Conservation (phyloP, 2,329 filamentous ascomycete genomes). For the Phialocephala subalpina region DNA sequence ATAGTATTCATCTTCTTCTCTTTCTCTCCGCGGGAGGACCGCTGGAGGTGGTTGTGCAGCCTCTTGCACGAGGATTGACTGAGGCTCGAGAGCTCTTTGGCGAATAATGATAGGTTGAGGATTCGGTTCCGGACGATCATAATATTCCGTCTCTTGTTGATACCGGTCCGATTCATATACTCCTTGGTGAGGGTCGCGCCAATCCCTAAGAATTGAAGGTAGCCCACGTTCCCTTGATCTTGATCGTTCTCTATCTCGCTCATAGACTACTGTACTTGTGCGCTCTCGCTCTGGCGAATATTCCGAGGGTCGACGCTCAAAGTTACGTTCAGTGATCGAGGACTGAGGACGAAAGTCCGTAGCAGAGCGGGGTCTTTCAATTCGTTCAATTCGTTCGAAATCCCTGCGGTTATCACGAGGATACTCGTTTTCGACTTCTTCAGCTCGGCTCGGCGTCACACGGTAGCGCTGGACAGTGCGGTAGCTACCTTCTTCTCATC, state of each 20-base stretch:
- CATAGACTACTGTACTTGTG: constrained; percentile 47
- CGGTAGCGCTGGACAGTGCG: constrained; percentile 45
- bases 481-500: constrained; percentile 32
- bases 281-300: constrained; percentile 42
- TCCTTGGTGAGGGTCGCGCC: constrained; percentile 39
- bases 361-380: constrained; percentile 41
- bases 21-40: constrained; percentile 46
- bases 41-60: constrained; percentile 61
- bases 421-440: constrained; percentile 41
- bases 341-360: constrained; percentile 36
- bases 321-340: constrained; percentile 21
- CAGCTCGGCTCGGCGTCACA: constrained; percentile 37
- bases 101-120: constrained; percentile 64
- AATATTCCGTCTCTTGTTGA: constrained; percentile 70
- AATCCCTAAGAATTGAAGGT: constrained; percentile 37
- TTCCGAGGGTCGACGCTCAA: constrained; percentile 43
- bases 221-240: constrained; percentile 45
- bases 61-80: constrained; percentile 68
- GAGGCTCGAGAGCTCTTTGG: constrained; percentile 60
- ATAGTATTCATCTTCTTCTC: constrained; percentile 46
- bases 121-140: constrained; percentile 57
- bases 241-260: constrained; percentile 51
- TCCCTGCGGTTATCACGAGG: constrained; percentile 41
- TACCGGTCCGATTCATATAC: constrained; percentile 62
- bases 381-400: constrained; percentile 41